Conservation (phyloP, 352 stramenopile species). For the Pythium plurisporium region DNA sequence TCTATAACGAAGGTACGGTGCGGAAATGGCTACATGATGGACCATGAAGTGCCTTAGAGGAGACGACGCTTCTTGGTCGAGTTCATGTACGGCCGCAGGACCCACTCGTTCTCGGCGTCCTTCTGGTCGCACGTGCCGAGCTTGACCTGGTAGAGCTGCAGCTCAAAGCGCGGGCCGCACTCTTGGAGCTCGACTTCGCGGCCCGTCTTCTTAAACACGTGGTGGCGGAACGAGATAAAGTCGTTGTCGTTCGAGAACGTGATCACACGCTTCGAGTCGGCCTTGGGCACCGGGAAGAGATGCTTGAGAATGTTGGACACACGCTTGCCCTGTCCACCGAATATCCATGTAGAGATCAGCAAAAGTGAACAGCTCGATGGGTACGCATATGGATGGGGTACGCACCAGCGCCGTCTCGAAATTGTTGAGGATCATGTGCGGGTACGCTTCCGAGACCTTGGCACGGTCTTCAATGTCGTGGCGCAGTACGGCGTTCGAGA, state of each 20-base stretch:
- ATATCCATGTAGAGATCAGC: too few species aligned
- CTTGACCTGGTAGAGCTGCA: conserved; percentile 98
- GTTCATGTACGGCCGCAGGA: conserved; percentile 99
- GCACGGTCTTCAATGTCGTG: conserved; percentile 98
- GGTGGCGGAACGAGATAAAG: conserved; percentile 99
- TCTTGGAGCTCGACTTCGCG: conserved; percentile 94
- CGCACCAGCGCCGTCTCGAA: conserved; percentile 90
- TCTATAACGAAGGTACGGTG: background rate
- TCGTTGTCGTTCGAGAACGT: conserved; percentile 98
- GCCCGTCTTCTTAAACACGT: conserved; percentile 96
- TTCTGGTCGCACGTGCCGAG: conserved; percentile 98
- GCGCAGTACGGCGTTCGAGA: conserved; percentile 95
- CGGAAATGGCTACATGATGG: background rate
- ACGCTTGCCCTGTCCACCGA: conserved; percentile 69
- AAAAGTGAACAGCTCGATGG: background rate
- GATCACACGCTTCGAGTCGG: conserved; percentile 95
- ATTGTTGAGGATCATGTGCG: conserved; percentile 97
- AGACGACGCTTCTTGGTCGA: conserved; percentile 96
- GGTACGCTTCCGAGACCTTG: conserved; percentile 91
- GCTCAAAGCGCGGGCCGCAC: conserved; percentile 96
- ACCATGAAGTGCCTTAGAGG: background rate
- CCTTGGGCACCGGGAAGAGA: conserved; percentile 97
- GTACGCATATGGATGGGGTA: background rate
- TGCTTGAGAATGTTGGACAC: conserved; percentile 98
- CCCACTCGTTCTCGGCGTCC: conserved; percentile 99